A percentile compares a stretch with the other conserved stretches of the same genome.
phyloP scores from a whole-genome alignment of 495 filamentous ascomycete species.

The Xylaria bambusicola region DNA sequence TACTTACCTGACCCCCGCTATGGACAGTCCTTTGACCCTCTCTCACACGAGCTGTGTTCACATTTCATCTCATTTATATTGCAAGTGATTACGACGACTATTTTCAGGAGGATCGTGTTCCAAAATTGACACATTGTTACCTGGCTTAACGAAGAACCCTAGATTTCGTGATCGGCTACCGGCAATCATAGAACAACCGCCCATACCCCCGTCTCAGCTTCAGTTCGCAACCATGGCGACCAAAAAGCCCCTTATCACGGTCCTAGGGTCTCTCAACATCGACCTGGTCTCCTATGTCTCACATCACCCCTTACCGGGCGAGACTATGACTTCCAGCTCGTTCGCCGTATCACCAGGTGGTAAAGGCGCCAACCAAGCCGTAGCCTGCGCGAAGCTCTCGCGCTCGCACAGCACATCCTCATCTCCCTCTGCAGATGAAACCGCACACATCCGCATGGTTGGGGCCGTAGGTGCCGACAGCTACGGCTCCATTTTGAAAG shows the following conservation, averaged over 20 bases:
- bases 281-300: conserved; percentile 87
- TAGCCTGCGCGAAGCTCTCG: conserved; percentile 64
- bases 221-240: conserved; percentile 24
- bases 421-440: conserved; percentile 36
- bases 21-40: too few species aligned
- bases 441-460: conserved; percentile 73
- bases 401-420: conserved; percentile 27
- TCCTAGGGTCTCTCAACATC: conserved; percentile 91
- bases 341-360: conserved; percentile 83
- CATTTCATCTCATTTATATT: too few species aligned
- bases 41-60: too few species aligned
- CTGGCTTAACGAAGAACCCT: too few species aligned
- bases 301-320: conserved; percentile 78
- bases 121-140: too few species aligned
- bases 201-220: background rate
- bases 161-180: background rate
- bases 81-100: too few species aligned
- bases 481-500: conserved; percentile 56
- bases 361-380: conserved; percentile 95
- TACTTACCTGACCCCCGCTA: too few species aligned
- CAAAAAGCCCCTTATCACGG: conserved; percentile 62
- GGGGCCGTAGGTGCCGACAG: conserved; percentile 77
- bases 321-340: conserved; percentile 79
- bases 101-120: too few species aligned
- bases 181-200: background rate